Base-by-base conservation (phyloP, 164 flowering plant species). In the Vitis amurensis region DNA sequence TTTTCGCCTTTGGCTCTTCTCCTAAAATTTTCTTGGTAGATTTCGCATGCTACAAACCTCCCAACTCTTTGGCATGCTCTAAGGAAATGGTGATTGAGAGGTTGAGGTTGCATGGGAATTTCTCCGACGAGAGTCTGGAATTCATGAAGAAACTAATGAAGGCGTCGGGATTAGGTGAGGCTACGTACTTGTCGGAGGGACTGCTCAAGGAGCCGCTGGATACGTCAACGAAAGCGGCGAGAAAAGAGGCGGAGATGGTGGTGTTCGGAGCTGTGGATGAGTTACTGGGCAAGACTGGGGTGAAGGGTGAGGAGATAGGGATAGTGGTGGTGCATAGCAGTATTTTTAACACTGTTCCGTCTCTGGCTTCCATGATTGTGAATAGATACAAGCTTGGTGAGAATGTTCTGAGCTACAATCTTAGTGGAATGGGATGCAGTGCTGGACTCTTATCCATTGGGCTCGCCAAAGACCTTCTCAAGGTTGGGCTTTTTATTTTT, bases 391-490 rank as follows among this genome's bases (percentile, higher is more conserved):
- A 75, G 73, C 80, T 84, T 4, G 64, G 71, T 50, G 78, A 74
- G 0, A 63, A 68, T 61, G 66, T 81, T 47, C 0, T 51, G 51
- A 71, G 69, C 59, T 84, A 79, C 50, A 77, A 73, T 57, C 76
- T 84, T 63, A 55, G 68, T 16, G 87, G 87, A 10, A 84, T 84
- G 87, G 87, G 87, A 11, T 84, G 84, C 65, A 79, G 79, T 71
- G 83, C 83, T 55, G 81, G 84, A 12, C 69, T 79, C 16, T 30
- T 57, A 3, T 73, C 79, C 3, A 61, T 81, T 10, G 83, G 75
- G 57, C 80, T 84, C 31, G 87, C 84, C 14, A 74, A 79, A 51
- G 73, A 84, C 17, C 78, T 78, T 4, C 84, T 83, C 13, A 78
- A 78, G 80, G 83, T 80, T 1, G 0, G 44, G 11, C 3, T 2